These are phyloP conservation scores for Neurospora sp. DNA, from an alignment of 495 filamentous ascomycete genomes.

Conservation along the genomic window DNA sequence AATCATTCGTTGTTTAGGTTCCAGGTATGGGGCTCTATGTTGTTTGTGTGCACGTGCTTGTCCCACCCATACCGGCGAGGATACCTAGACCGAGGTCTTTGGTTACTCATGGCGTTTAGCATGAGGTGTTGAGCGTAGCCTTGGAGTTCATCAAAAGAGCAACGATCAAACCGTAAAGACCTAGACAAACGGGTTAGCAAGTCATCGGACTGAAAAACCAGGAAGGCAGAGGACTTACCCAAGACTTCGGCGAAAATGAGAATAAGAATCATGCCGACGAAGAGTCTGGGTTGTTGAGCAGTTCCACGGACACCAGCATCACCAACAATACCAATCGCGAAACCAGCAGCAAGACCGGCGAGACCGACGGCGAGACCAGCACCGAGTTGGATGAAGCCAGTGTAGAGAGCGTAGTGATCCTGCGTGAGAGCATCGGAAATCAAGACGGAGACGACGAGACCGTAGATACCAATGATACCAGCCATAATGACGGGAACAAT, in stretches of 20 bases:
- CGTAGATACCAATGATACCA: slow-evolving; percentile 99
- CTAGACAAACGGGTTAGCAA: slow-evolving; percentile 27
- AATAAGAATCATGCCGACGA: slow-evolving; percentile 99
- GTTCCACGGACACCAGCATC: slow-evolving; percentile 98
- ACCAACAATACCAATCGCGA: slow-evolving; percentile 98
- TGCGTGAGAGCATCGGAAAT: slow-evolving; percentile 89
- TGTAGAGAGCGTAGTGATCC: slow-evolving; percentile 67
- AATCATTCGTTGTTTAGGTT: background rate
- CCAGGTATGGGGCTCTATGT: background rate
- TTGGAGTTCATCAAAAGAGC: slow-evolving; percentile 98
- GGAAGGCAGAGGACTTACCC: slow-evolving; percentile 47
- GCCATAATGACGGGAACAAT: slow-evolving; percentile 99
- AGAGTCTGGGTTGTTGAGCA: slow-evolving; percentile 92
- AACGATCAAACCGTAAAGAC: slow-evolving; percentile 97
- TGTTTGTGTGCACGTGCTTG: background rate
- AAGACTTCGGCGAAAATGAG: slow-evolving; percentile 99
- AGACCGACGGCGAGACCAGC: slow-evolving; percentile 95
- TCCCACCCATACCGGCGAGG: background rate
- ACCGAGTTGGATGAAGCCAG: slow-evolving; percentile 93
- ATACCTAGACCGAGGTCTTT: background rate
- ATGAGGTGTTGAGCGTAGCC: slow-evolving; percentile 43
- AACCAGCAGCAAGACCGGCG: slow-evolving; percentile 93
- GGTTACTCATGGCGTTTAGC: slow-evolving; percentile 10
- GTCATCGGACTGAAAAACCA: slow-evolving; percentile 1
- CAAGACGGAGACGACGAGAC: slow-evolving; percentile 94